Conservation (phyloP, 2,329 filamentous ascomycete genomes). For the Teratosphaeria viscida region DNA sequence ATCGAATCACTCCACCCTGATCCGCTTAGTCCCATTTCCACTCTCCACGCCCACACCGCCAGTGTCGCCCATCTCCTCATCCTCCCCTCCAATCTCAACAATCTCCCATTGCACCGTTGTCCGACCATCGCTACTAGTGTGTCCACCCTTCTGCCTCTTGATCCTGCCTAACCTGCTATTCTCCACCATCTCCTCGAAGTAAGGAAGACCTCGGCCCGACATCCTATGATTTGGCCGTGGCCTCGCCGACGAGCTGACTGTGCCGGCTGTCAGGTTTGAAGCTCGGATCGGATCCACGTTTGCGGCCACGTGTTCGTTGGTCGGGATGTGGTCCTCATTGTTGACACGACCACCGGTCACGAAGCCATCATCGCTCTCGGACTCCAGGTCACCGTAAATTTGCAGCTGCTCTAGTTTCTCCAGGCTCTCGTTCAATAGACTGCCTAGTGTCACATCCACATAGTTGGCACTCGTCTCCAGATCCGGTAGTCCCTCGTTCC, state of each 20-base stretch:
- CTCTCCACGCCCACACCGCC: background rate
- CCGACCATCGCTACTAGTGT: constrained; percentile 51
- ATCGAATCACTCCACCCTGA: constrained; percentile 7
- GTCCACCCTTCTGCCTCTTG: constrained; percentile 50
- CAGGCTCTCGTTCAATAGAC: constrained; percentile 60
- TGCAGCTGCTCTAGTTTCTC: constrained; percentile 63
- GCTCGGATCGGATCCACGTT: background rate
- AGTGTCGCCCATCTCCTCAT: constrained; percentile 2
- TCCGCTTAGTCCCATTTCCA: constrained; percentile 10
- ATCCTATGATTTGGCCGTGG: constrained; percentile 11
- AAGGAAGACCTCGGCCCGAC: constrained; percentile 53
- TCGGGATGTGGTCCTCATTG: background rate
- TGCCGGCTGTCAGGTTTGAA: background rate
- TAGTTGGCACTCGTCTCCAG: constrained; percentile 61
- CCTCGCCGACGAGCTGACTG: background rate
- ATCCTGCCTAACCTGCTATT: constrained; percentile 62
- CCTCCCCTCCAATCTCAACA: constrained; percentile 47
- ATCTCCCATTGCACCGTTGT: constrained; percentile 74
- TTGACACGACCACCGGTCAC: background rate
- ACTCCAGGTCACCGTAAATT: constrained; percentile 34
- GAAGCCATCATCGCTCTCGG: constrained; percentile 18
- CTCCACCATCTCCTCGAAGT: constrained; percentile 75
- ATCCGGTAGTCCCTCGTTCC: constrained; percentile 48
- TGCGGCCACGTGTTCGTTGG: constrained; percentile 4
- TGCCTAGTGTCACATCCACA: constrained; percentile 74